Base-by-base conservation (phyloP, 108 stramenopile genomes). In the Skeletonema tropicum region DNA sequence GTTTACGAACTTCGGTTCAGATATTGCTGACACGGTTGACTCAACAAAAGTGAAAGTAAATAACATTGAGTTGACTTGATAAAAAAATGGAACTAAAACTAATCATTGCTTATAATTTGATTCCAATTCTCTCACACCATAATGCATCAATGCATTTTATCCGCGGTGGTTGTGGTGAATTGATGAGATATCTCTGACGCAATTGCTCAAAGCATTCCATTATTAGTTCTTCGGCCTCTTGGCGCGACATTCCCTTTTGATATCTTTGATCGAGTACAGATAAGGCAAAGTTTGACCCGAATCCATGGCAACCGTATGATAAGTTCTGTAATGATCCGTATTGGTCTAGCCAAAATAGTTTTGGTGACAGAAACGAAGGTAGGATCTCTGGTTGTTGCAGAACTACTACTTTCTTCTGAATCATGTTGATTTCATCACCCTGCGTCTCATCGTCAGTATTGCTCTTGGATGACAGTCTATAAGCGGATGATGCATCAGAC, bases 341-440 rank as follows among this genome's bases (percentile, higher is more conserved):
- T 64, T 91, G 86, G 68, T 93, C 92, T 12, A 93, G 68, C 92
- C 92, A 91, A 71, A 85, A 90, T 29, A 93, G 74, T 49, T 68
- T 78, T 49, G 92, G 92, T 58, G 68, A 21, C 11, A 66, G 49
- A 29, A 66, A 63, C 49, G 64, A 42, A 48, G 64, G 67, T 63
- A 21, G 15, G 26, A 2, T 29, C 35, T 35, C 33, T 59, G n/a
- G 12, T 2, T 14, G 12, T 2, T 14, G 10, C 48, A 62, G 60
- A n/a, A 15, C 0, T 57, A n/a, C 64, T n/a, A 2, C 26, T 25
- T 17, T n/a, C 45, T 65, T n/a, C 39, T 48, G 39, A 48, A 17
- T 48, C 39, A 48, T 25, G 60, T 31, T 15, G 60, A 6, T 29
- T 26, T 29, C 39, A 65, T 26, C 3, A 25, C 3, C 32, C 64